phyloP scores from a whole-genome alignment of 2,329 filamentous ascomycete genomes.

The Fusarium avenaceum region DNA sequence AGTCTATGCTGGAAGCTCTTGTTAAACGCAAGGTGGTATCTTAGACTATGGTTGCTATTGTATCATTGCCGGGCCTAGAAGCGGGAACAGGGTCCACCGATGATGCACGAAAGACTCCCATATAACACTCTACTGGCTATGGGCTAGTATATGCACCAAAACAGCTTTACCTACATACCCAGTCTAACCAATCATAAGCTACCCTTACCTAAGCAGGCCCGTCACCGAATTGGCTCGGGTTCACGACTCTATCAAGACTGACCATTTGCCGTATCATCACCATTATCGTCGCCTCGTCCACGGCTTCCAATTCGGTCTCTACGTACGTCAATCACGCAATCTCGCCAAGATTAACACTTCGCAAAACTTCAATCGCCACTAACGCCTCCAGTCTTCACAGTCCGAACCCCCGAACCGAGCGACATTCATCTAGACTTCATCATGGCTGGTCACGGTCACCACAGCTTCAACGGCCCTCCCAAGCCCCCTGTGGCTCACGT shows the following conservation, averaged over 20 bases:
- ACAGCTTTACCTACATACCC: not conserved
- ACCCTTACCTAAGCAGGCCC: conserved; percentile 45
- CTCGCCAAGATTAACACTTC: fast-evolving
- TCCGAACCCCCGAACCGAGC: conserved; percentile 26
- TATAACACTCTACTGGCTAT: conserved; percentile 2
- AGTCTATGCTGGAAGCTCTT: conserved; percentile 25
- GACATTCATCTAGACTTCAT: conserved; percentile 29
- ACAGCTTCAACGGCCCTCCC: conserved; percentile 53
- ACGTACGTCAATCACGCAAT: conserved; percentile 36
- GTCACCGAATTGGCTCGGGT: conserved; percentile 40
- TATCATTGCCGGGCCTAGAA: conserved; percentile 20
- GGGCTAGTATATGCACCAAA: conserved; percentile 2
- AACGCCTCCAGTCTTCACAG: conserved; percentile 15
- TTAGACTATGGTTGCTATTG: conserved; percentile 14
- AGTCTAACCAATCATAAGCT: conserved; percentile 30
- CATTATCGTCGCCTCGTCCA: conserved; percentile 32
- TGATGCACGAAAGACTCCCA: conserved; percentile 19
- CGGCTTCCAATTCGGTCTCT: conserved; percentile 41
- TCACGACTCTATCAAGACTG: conserved; percentile 39
- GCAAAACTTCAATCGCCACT: not conserved
- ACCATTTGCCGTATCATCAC: conserved; percentile 34
- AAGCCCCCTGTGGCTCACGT: conserved; percentile 64
- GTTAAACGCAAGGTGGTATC: conserved; percentile 41
- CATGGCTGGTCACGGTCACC: conserved; percentile 47
- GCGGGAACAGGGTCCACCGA: conserved; percentile 27